These are phyloP conservation scores for Ascochyta fabae DNA, from an alignment of 2,329 filamentous ascomycete species.

Conservation along the genomic window DNA sequence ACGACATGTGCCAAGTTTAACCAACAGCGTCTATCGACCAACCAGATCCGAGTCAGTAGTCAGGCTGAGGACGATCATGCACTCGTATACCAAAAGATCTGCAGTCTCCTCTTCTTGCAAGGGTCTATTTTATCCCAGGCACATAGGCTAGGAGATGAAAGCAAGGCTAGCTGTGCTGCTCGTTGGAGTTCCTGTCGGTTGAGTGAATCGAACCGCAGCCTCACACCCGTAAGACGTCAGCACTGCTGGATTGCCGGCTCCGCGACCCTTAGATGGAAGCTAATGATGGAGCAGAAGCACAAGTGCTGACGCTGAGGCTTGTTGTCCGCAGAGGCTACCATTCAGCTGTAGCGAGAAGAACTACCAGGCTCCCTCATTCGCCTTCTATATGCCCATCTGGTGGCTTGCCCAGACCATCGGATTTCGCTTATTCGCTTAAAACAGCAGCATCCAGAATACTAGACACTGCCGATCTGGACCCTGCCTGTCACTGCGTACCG, in stretches of 20 bases:
- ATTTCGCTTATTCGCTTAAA: constrained; percentile 12
- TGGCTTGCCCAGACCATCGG: constrained; percentile 12
- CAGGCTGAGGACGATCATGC: background rate
- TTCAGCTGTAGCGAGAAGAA: background rate
- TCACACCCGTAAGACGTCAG: background rate
- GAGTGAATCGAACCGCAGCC: background rate
- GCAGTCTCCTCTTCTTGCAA: background rate
- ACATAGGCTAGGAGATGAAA: background rate
- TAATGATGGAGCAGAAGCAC: background rate
- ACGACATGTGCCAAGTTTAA: background rate
- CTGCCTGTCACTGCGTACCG: background rate
- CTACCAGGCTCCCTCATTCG: background rate
- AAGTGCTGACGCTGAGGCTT: background rate
- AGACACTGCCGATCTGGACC: constrained; percentile 7
- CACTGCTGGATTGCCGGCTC: background rate
- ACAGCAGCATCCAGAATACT: constrained; percentile 2
- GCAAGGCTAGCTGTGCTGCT: background rate
- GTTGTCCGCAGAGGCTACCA: background rate
- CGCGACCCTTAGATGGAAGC: background rate
- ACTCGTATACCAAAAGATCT: background rate
- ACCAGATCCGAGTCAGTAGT: background rate
- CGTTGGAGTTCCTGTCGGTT: background rate
- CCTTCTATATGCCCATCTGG: background rate
- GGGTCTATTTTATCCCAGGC: background rate
- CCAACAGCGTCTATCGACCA: background rate